Percentiles rank a stretch among this genome's conserved stretches.
Conservation (phyloP, 495 filamentous ascomycete genomes). For the Penicillium ochrochloron region DNA sequence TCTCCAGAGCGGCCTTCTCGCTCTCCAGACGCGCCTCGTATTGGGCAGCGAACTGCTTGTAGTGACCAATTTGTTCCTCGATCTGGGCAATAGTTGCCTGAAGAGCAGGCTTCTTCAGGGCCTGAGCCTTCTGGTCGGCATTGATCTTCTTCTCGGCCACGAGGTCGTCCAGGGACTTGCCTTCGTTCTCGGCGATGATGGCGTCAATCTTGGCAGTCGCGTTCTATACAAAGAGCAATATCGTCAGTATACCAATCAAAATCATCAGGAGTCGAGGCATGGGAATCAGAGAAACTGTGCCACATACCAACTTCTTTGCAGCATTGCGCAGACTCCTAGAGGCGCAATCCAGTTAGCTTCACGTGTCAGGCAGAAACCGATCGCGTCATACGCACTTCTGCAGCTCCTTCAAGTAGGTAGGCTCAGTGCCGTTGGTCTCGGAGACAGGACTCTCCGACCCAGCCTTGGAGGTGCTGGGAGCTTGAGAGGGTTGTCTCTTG, state of each 20-base stretch:
- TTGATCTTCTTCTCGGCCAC: conserved; percentile 86
- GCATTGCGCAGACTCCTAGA: conserved; percentile 80
- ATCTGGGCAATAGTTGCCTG: conserved; percentile 73
- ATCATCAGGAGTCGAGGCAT: neutral
- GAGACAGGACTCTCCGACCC: conserved; percentile 45
- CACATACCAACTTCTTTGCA: conserved; percentile 84
- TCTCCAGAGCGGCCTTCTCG: conserved; percentile 75
- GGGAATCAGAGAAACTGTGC: conserved; percentile 3
- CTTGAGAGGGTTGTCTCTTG: conserved; percentile 33
- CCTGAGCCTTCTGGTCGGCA: conserved; percentile 76
- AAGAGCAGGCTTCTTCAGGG: conserved; percentile 85
- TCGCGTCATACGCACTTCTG: conserved; percentile 77
- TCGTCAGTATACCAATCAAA: conserved; percentile 13
- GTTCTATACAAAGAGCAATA: conserved; percentile 54
- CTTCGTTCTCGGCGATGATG: conserved; percentile 76
- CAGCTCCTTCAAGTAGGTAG: conserved; percentile 78
- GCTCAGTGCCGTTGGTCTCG: conserved; percentile 66
- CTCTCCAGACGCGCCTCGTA: conserved; percentile 68
- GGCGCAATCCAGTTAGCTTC: conserved; percentile 20
- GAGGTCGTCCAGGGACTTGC: conserved; percentile 80
- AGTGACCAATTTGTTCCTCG: conserved; percentile 82
- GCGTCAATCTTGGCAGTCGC: conserved; percentile 77
- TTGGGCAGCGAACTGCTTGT: conserved; percentile 80
- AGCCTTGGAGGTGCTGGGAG: conserved; percentile 37
- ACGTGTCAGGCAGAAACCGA: neutral